Evolutionary conservation across 2,329 filamentous ascomycete species (phyloP).

Genomic region (Aspergillus melleus): DNA sequence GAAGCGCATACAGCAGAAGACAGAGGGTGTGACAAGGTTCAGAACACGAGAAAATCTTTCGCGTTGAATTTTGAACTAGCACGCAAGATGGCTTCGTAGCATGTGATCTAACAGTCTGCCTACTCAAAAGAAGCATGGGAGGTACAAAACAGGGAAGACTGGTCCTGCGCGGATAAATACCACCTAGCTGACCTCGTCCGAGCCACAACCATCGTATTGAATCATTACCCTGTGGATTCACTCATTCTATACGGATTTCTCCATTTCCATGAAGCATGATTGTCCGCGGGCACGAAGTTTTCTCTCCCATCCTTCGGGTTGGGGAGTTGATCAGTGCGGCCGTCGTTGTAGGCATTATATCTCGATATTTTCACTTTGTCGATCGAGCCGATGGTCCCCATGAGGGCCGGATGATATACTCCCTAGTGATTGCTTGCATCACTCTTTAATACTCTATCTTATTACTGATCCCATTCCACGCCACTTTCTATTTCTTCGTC

Average conservation of each 20-base stretch:
- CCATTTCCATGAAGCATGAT: not conserved
- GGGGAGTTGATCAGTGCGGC: not conserved
- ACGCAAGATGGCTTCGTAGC: too few species aligned
- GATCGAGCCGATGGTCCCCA: not conserved
- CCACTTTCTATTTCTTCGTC: not conserved
- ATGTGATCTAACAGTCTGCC: too few species aligned
- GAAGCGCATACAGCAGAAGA: too few species aligned
- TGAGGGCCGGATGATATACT: not conserved
- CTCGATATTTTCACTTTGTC: not conserved
- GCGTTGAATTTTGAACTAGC: too few species aligned
- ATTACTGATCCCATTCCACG: not conserved
- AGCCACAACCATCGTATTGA: not conserved
- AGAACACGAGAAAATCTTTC: too few species aligned
- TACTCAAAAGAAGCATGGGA: too few species aligned
- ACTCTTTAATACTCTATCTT: not conserved
- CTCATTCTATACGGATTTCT: not conserved
- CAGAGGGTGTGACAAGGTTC: too few species aligned
- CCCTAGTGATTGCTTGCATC: not conserved
- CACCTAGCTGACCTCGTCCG: too few species aligned
- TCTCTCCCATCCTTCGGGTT: not conserved
- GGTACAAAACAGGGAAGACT: too few species aligned
- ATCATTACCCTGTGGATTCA: not conserved
- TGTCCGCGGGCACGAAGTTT: not conserved
- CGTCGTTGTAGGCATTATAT: not conserved
- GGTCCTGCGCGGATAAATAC: too few species aligned